phyloP scores from a whole-genome alignment of 345 rosid genomes.

The Draba incana region DNA sequence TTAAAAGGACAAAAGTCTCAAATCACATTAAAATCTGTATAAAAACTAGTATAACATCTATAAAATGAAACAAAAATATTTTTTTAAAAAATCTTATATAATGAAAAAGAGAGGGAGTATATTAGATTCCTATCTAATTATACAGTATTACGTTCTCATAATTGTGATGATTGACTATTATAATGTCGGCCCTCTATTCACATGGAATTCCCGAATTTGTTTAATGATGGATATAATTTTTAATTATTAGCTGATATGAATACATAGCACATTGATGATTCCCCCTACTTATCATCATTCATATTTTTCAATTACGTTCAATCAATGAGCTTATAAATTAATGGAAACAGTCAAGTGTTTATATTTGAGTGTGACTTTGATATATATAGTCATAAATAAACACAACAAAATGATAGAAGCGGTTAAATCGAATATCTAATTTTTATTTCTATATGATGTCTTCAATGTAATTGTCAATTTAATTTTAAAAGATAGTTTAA shows the following conservation, averaged over 20 bases:
- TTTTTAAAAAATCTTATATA: too few species aligned
- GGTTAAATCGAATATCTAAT: not conserved
- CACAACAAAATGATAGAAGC: not conserved
- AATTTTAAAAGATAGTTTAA: not conserved
- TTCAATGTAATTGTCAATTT: not conserved
- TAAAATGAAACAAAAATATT: too few species aligned
- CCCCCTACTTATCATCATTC: constrained; percentile 21
- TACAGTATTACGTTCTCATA: constrained; percentile 16
- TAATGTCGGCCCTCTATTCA: constrained; percentile 34
- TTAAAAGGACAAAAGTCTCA: too few species aligned
- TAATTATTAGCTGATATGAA: constrained; percentile 25
- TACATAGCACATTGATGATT: constrained; percentile 19
- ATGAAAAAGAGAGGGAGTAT: too few species aligned
- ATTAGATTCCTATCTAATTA: constrained; percentile 19
- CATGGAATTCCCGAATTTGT: constrained; percentile 20
- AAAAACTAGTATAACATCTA: too few species aligned
- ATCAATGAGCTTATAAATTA: constrained; percentile 26
- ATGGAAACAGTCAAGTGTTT: constrained; percentile 26
- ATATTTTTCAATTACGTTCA: constrained; percentile 28
- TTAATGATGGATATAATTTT: constrained; percentile 2
- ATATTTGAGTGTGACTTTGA: constrained; percentile 21
- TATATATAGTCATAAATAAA: constrained; percentile 1
- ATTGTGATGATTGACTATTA: constrained; percentile 36
- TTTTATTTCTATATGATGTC: not conserved
- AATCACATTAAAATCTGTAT: too few species aligned